Evolutionary conservation across 192 early-diverging fungal species (phyloP).

Genomic region (Anaeromyces robustus): DNA sequence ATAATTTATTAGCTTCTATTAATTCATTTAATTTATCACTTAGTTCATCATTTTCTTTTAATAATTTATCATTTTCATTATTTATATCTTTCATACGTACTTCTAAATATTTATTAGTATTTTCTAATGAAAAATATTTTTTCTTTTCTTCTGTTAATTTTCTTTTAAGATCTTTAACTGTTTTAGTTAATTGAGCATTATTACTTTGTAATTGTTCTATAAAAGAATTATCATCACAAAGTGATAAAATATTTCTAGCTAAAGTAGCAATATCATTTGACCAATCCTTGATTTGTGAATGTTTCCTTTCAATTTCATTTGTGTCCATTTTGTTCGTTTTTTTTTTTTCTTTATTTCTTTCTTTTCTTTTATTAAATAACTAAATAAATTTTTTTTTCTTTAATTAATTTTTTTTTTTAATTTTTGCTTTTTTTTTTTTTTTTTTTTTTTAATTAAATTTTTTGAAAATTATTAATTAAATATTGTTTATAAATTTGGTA

Average conservation of each 20-base stretch:
- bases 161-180: not conserved
- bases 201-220: not conserved
- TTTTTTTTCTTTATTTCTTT: not conserved
- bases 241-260: not conserved
- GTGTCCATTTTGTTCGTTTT: not conserved
- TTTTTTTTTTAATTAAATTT: no score
- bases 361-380: not conserved
- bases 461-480: no score
- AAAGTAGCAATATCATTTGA: not conserved
- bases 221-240: not conserved
- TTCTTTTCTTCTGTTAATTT: not conserved
- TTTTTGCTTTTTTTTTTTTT: no score
- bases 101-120: not conserved
- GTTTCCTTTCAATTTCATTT: not conserved
- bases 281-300: not conserved
- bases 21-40: not conserved
- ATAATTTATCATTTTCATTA: not conserved
- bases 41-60: not conserved
- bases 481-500: no score
- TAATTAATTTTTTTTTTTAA: no score
- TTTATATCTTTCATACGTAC: not conserved
- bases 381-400: no score
- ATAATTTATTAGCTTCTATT: not conserved
- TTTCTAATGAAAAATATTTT: not conserved
- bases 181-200: not conserved